phyloP scores from a whole-genome alignment of 116 monocot genomes.

The Dioscorea cayenensis region DNA sequence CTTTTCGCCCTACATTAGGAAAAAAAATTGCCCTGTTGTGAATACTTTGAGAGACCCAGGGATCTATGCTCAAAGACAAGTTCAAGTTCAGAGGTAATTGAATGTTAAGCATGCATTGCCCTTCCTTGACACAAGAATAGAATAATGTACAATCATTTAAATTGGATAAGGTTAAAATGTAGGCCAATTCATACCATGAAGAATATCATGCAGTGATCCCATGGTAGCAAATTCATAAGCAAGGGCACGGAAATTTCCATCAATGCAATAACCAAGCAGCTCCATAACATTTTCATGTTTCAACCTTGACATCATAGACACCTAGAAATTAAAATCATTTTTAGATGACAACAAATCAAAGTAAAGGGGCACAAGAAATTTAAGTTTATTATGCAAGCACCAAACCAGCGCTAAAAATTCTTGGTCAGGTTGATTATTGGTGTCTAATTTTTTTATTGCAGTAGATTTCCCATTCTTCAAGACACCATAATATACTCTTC shows the following conservation, averaged over 20 bases:
- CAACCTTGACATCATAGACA: conserved; percentile 67
- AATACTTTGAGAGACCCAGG: too few relatives aligned
- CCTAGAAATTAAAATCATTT: conserved; percentile 17
- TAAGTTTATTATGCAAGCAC: not conserved
- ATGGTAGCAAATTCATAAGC: conserved; percentile 60
- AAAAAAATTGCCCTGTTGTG: not conserved
- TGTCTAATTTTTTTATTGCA: conserved; percentile 65
- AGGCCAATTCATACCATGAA: conserved; percentile 39
- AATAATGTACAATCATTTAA: not conserved
- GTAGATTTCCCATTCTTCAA: conserved; percentile 38
- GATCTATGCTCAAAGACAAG: too few relatives aligned
- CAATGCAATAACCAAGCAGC: conserved; percentile 61
- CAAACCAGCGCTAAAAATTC: conserved; percentile 54
- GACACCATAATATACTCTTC: conserved; percentile 60
- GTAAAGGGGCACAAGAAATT: not conserved
- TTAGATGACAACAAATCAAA: not conserved
- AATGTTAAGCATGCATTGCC: too few relatives aligned
- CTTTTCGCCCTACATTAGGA: conserved; percentile 39
- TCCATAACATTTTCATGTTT: conserved; percentile 61
- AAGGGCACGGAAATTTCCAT: conserved; percentile 56
- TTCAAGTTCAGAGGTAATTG: too few relatives aligned
- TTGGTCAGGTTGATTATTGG: conserved; percentile 54
- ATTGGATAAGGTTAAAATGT: not conserved
- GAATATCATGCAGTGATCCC: conserved; percentile 74
- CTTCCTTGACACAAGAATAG: too few relatives aligned